Conservation (phyloP, 768 basidiomycete species). For the Rhizopogon salebrosus region DNA sequence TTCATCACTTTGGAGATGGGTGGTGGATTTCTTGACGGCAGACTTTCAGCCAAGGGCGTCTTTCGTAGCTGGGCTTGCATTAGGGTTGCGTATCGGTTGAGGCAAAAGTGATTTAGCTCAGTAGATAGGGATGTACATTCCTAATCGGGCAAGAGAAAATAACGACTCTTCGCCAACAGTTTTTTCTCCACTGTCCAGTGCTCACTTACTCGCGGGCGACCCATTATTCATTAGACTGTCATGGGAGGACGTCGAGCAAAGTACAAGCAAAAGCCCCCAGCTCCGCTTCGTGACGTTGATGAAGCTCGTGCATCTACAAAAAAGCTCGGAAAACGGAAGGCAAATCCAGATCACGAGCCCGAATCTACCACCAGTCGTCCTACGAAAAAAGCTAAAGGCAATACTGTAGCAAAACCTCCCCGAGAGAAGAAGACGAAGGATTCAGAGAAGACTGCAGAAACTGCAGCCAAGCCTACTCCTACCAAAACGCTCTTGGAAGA, state of each 20-base stretch:
- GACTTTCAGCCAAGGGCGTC: constrained; percentile 91
- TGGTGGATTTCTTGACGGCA: constrained; percentile 80
- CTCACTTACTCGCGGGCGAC: background rate
- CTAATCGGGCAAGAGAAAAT: constrained; percentile 22
- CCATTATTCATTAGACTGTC: constrained; percentile 14
- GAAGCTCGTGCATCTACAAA: constrained; percentile 38
- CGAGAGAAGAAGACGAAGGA: constrained; percentile 3
- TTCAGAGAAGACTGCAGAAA: constrained; percentile 15
- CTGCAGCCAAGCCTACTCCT: constrained; percentile 40
- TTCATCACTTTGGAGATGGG: constrained; percentile 57
- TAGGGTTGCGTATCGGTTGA: constrained; percentile 82
- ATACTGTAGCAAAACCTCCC: constrained; percentile 2
- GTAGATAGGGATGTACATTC: constrained; percentile 10
- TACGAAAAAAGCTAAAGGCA: constrained; percentile 33
- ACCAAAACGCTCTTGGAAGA: constrained; percentile 32
- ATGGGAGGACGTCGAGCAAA: constrained; percentile 89
- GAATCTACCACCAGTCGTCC: constrained; percentile 23
- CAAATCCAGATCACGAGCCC: constrained; percentile 30
- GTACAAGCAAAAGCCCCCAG: constrained; percentile 75
- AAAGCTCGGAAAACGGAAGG: constrained; percentile 73
- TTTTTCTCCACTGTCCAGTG: background rate
- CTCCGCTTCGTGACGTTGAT: constrained; percentile 42
- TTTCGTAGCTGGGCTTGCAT: constrained; percentile 76
- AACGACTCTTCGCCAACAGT: constrained; percentile 10
- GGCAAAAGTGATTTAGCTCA: background rate